Evolutionary conservation across 2,329 filamentous ascomycete genomes (phyloP).

Genomic region (Calonectria hongkongensis): DNA sequence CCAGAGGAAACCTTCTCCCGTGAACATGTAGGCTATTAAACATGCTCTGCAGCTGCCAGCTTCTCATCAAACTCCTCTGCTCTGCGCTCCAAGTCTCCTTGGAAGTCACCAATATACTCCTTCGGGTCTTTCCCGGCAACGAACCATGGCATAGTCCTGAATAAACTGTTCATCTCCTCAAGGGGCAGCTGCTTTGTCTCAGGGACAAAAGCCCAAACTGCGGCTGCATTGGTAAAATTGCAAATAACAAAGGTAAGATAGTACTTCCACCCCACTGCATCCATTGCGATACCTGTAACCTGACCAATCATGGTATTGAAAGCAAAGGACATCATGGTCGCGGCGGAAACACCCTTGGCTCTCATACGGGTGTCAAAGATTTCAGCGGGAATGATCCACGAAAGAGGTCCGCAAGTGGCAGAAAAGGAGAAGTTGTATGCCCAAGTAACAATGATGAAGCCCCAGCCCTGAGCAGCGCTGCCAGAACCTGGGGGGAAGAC

Average conservation of each 20-base stretch:
- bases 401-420: constrained; percentile 79
- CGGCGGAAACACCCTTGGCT: constrained; percentile 83
- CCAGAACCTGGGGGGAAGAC: constrained; percentile 73
- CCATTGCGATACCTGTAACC: constrained; percentile 74
- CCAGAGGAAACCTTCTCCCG: background rate
- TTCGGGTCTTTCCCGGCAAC: constrained; percentile 73
- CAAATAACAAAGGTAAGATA: constrained; percentile 69
- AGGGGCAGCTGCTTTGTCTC: constrained; percentile 78
- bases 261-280: constrained; percentile 64
- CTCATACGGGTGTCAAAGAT: constrained; percentile 86
- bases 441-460: constrained; percentile 84
- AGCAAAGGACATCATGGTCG: constrained; percentile 83
- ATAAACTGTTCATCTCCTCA: constrained; percentile 80
- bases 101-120: constrained; percentile 46
- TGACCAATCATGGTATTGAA: constrained; percentile 84
- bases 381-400: constrained; percentile 77
- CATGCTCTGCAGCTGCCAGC: constrained; percentile 16
- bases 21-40: background rate
- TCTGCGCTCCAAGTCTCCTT: constrained; percentile 73
- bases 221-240: constrained; percentile 71
- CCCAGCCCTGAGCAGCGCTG: constrained; percentile 74
- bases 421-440: constrained; percentile 87
- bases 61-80: constrained; percentile 71
- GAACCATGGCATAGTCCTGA: constrained; percentile 77
- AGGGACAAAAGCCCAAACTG: constrained; percentile 78